Conservation (phyloP, 805 yeast species). For the Metschnikowia picachoensis region DNA sequence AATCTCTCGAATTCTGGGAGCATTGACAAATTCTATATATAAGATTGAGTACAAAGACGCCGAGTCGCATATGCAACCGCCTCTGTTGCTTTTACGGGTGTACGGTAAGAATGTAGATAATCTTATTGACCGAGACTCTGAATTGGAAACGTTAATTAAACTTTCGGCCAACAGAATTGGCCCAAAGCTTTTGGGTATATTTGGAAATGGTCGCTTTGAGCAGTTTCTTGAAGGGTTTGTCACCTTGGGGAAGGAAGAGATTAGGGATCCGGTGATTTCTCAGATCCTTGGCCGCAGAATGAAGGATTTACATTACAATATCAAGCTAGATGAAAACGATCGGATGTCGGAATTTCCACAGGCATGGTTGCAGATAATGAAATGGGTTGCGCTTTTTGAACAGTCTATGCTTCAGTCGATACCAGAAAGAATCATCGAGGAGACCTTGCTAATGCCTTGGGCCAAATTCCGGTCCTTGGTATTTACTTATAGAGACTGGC, state of each 20-base stretch:
- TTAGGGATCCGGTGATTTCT: slow-evolving; percentile 71
- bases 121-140: slow-evolving; percentile 82
- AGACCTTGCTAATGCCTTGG: slow-evolving; percentile 46
- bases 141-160: slow-evolving; percentile 67
- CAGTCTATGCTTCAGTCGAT: slow-evolving; percentile 40
- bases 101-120: slow-evolving; percentile 86
- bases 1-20: slow-evolving; percentile 78
- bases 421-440: slow-evolving; percentile 26
- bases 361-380: slow-evolving; percentile 63
- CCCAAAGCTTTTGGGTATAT: slow-evolving; percentile 83
- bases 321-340: slow-evolving; percentile 60
- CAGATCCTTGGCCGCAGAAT: slow-evolving; percentile 91
- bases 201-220: slow-evolving; percentile 89
- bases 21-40: slow-evolving; percentile 87
- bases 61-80: slow-evolving; percentile 39
- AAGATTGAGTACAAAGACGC: slow-evolving; percentile 54
- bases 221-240: slow-evolving; percentile 83
- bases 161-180: slow-evolving; percentile 79
- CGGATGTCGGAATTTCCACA: slow-evolving; percentile 52
- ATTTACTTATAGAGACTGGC: slow-evolving; percentile 56
- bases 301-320: slow-evolving; percentile 87
- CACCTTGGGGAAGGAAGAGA: slow-evolving; percentile 68
- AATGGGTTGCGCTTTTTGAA: slow-evolving; percentile 58
- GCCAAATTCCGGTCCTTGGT: slow-evolving; percentile 47
- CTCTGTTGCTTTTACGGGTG: slow-evolving; percentile 67